A percentile compares a stretch with the other conserved stretches of the same genome.
These are phyloP conservation scores for Ascoidea rubescens DNA, from an alignment of 805 yeast species.

Conservation along the genomic window DNA sequence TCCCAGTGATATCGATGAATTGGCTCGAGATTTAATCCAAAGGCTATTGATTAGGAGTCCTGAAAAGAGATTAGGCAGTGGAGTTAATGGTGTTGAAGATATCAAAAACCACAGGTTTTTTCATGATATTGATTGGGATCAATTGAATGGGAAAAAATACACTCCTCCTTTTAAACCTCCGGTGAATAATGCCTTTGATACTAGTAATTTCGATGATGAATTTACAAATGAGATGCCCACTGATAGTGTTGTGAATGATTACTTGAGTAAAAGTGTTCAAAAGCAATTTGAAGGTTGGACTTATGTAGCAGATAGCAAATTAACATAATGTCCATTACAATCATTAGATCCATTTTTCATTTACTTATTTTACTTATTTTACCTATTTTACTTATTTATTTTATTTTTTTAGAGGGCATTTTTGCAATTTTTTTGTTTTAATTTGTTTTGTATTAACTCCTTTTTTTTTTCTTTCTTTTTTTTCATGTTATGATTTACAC, in stretches of 20 bases:
- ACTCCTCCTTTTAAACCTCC: not conserved
- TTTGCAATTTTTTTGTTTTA: too few relatives aligned
- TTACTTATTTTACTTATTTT: too few relatives aligned
- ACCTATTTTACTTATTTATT: too few relatives aligned
- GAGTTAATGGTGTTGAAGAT: constrained; percentile 68
- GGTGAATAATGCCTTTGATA: constrained; percentile 52
- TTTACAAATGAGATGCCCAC: constrained; percentile 89
- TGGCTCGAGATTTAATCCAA: constrained; percentile 68
- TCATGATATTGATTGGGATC: constrained; percentile 76
- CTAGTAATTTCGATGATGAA: constrained; percentile 85
- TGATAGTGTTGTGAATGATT: constrained; percentile 91
- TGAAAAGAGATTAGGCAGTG: constrained; percentile 71
- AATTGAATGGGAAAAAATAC: constrained; percentile 29
- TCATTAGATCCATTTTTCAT: too few relatives aligned
- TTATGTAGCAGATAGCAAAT: constrained; percentile 42
- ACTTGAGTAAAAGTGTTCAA: constrained; percentile 87
- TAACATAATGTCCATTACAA: not conserved
- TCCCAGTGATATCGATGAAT: constrained; percentile 75
- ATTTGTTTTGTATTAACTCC: too few relatives aligned
- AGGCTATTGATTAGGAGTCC: constrained; percentile 82
- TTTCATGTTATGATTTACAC: too few relatives aligned
- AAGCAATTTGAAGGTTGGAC: constrained; percentile 99
- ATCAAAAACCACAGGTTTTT: constrained; percentile 80
- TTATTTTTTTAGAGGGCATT: too few relatives aligned
- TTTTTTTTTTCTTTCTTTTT: too few relatives aligned